Evolutionary conservation across 352 stramenopile species (phyloP), one percentile per base, ranked within the genome.

Genomic region (Phytopythium chamaehyphon): DNA sequence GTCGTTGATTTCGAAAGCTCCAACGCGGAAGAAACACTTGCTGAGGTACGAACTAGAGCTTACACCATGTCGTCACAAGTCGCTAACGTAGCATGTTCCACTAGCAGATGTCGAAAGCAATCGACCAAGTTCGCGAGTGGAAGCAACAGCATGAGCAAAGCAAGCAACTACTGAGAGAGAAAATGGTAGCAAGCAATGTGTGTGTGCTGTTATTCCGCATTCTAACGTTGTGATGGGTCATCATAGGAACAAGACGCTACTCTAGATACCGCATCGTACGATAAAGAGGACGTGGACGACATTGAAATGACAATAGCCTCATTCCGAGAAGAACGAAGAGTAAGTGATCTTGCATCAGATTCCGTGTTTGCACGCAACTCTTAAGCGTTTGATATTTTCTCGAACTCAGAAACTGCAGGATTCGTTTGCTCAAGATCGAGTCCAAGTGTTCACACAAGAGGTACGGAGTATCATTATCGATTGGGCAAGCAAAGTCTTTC

Each of bases 61-160:
- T 7, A 3, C 12, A 39, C 40, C n/a, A 11, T 3, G 21, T n/a
- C 38, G 40, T 46, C n/a, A 21, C 3, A 22, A 16, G 38, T n/a
- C n/a, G n/a, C n/a, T 24, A 18, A 2, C 23, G 23, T 50, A 31
- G 24, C 10, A 3, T 43, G n/a, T 35, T 14, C 11, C 14, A 33
- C 50, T 23, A 2, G 14, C 15, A 83, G 75, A 83, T 86, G 67
- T 70, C 39, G 33, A 63, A 62, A 51, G 58, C 62, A 23, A 83
- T 86, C 26, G 54, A 68, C 9, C 50, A 67, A 8, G 47, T 86
- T 9, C 48, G 53, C 33, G 31, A 46, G 7, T 86, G 75, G 75
- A 80, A 69, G 57, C 36, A 69, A 6, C 6, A 39, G 1, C 69
- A 76, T 12, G 26, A 70, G n/a, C 40, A 62, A 3, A 37, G 54